phyloP scores from a whole-genome alignment of 2,329 filamentous ascomycete genomes.

The Cordyceps farinosa region DNA sequence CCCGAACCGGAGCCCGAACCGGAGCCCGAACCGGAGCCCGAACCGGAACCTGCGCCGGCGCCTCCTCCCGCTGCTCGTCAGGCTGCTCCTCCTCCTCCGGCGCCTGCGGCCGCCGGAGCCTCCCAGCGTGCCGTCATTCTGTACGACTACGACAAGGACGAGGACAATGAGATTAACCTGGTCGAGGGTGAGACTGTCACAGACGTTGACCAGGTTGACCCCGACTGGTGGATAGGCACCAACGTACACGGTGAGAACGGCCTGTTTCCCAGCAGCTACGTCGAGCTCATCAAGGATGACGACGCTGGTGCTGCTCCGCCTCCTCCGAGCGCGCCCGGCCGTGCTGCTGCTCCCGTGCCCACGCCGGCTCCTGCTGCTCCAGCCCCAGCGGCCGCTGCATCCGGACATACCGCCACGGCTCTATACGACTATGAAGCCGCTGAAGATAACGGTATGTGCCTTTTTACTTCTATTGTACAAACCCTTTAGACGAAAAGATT shows the following conservation, averaged over 20 bases:
- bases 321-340: constrained; percentile 35
- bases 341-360: constrained; percentile 33
- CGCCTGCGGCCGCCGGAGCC: constrained; percentile 18
- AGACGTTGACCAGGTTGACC: constrained; percentile 95
- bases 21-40: constrained; percentile 14
- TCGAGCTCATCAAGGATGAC: constrained; percentile 73
- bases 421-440: constrained; percentile 96
- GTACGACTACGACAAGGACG: constrained; percentile 96
- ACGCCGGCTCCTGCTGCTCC: constrained; percentile 37
- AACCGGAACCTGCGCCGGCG: not conserved
- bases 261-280: constrained; percentile 96
- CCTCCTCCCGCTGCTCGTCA: constrained; percentile 5
- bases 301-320: constrained; percentile 34
- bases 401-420: constrained; percentile 71
- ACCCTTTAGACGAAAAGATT: constrained; percentile 17
- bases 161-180: constrained; percentile 94
- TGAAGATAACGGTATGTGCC: constrained; percentile 73
- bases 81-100: constrained; percentile 8
- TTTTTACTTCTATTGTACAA: not conserved
- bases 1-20: constrained; percentile 14
- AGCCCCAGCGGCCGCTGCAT: constrained; percentile 33
- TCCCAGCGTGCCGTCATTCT: constrained; percentile 71
- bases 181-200: constrained; percentile 83
- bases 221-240: constrained; percentile 98
- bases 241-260: constrained; percentile 81